Evolutionary conservation across 176 grass and related monocot genomes (phyloP), one percentile per base, ranked within the genome.

Genomic region (Rhynchospora breviuscula): DNA sequence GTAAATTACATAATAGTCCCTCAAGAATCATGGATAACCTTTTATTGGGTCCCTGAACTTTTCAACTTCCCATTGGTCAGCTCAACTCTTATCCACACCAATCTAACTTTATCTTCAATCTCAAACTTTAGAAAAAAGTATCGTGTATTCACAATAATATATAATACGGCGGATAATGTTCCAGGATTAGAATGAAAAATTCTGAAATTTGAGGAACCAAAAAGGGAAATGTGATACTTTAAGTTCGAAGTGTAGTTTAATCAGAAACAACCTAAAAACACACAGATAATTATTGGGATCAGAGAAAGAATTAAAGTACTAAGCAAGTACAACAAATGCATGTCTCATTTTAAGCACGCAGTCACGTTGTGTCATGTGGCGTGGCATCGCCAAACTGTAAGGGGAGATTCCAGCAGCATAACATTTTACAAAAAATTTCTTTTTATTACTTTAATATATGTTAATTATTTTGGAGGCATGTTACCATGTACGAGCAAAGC

Each of bases 281-380:
- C 51, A 57, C 49, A 57, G 73, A 57, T 57, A 31, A 78, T 78
- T 78, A 57, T 78, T 78, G 51, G 23, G 7, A 57, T 56, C 51
- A 78, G 73, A 57, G 73, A 57, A 57, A 78, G 51, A 31, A 71
- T 76, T 77, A 77, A 54, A 57, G 73, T 78, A 78, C 73, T 33
- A 77, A 33, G 12, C 51, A 78, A 77, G 73, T 77, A 78, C 73
- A 54, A 54, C 72, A 78, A 78, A 68, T 66, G 80, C 21, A 68
- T 82, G 25, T 82, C 63, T 65, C 45, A 82, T 65, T 12, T 81
- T 6, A 66, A 26, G 63, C 35, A 15, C 14, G 80, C 45, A 67
- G 44, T 82, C 80, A 82, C 80, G 80, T 82, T 82, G 44, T 49
- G 33, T 67, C 80, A 82, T 82, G 80, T 82, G 63, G 61, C 44